Percentiles rank a stretch among this genome's conserved stretches.
phyloP scores from a whole-genome alignment of 164 flowering plant genomes.

The Umbellularia californica region DNA sequence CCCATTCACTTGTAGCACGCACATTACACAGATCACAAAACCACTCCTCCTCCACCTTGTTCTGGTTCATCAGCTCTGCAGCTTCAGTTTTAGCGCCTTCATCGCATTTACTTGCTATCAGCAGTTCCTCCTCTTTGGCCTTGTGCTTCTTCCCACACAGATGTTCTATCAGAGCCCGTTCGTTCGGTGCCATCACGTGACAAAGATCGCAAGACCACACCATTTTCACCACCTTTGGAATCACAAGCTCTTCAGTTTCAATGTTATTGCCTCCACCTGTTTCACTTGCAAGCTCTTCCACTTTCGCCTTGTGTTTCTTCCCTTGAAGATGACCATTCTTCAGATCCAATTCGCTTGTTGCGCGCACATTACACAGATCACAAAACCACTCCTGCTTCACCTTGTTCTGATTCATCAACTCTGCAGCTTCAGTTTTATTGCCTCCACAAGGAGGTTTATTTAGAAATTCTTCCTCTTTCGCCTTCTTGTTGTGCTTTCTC shows the following conservation, averaged over 20 bases:
- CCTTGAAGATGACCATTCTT: background rate
- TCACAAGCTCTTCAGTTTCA: background rate
- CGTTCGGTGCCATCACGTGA: background rate
- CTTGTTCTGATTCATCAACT: background rate
- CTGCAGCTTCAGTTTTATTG: background rate
- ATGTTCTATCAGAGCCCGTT: background rate
- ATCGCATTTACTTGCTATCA: background rate
- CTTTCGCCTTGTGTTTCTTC: background rate
- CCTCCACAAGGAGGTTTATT: too few species aligned
- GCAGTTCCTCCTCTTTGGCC: background rate
- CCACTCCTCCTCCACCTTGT: background rate
- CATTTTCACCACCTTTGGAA: background rate
- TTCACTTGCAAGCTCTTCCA: background rate
- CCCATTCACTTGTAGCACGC: background rate
- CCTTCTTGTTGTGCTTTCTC: background rate
- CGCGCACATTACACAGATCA: constrained; percentile 1
- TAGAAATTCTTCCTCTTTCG: background rate
- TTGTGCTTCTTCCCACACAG: background rate
- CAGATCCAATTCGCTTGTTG: background rate
- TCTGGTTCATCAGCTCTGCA: background rate
- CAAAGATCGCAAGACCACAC: constrained; percentile 5
- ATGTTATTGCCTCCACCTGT: too few species aligned
- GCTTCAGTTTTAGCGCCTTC: background rate
- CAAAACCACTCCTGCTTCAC: background rate
- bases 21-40: constrained; percentile 1